Base-by-base conservation (phyloP, 2,329 filamentous ascomycete genomes). In the Uncinocarpus reesii region DNA sequence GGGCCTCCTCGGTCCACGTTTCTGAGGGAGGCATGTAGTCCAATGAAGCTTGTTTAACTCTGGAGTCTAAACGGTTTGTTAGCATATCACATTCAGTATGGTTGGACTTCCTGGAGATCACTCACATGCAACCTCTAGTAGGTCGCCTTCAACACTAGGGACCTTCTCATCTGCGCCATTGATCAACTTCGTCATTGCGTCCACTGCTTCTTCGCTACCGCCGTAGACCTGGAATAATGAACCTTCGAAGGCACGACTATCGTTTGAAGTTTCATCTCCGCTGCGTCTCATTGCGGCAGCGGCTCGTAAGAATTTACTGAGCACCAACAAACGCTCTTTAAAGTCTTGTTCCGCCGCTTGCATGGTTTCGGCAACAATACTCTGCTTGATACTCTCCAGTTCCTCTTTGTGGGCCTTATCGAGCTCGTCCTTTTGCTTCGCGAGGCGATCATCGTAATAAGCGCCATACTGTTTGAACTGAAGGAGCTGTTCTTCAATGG, bases 191-290 rank as follows among this genome's bases (percentile, higher is more conserved):
- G 79, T 63, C 55, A 79, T 76, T 1, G 77, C 73, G 24, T 69
- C 67, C 10, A 83, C 77, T 26, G 79, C 78, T 54, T 72, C 69
- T 36, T 73, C 66, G 50, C 79, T 77, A 34, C 79, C 79, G 53
- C 77, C 78, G 55, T 83, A 83, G 26, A 82, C 76, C 56, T 79
- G 70, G 51, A 79, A 69, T 49, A 83, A 63, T 8, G 76, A 77
- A 51, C 78, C 79, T 64, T 83, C 79, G 52, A 82, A 81, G 13
- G 78, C 79, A 58, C 73, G 76, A 55, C 70, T 76, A 57, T 81
- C 76, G 13, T 72, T 69, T 2, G 74, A 73, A 47, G 74, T 71
- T 42, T 77, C 74, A 52, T 81, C 77, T 43, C 78, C 76, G 34
- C 71, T 66, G 50, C 75, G 75, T 54, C 79, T 73, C 63, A 78